Evolutionary conservation across 1,284 basidiomycete species (phyloP), one percentile per base, ranked within the genome.

Genomic region (Crucibulum cyathiforme): DNA sequence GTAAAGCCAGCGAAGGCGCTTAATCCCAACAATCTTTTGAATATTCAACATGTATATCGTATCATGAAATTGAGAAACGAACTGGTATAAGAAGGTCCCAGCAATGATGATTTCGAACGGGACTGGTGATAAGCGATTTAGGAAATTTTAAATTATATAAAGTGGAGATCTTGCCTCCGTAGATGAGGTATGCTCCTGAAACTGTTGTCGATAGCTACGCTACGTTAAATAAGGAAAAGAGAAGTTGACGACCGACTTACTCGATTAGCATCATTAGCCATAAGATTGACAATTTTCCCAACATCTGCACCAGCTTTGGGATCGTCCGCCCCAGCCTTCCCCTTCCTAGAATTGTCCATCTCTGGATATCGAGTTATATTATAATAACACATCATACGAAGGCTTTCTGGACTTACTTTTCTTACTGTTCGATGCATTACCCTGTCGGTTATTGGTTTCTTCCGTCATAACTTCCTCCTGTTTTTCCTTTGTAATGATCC

Each of bases 1-100:
- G 89, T 61, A 63, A 96, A 90, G 7, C 96, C 96, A 1, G 91
- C 88, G 63, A 98, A 94, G 0, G 94, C 93, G 7, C 92, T 91
- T 74, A 85, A 82, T 0, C 95, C 95, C 5, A 97, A 86, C 8
- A 97, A 79, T 65, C 92, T 93, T 59, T 36, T 24, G 31, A 36
- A 51, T 36, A n/a, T 37, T 24, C 37, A 54, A 54, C 45, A 47
- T 55, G 58, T 47, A 7, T 53, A 57, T 53, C 34, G 54, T 13
- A 10, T 51, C 41, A 34, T 13, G 36, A 35, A 8, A 35, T 34
- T 8, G 43, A 50, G 24, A 2, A 24, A 78, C 87, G 54, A 67
- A 92, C 89, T 90, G 85, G 76, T 95, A 97, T 15, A 96, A 82
- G 78, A 96, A 94, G 3, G 82, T 58, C 1, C 83, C 82, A 2